These are phyloP conservation scores for Endoconidiophora polonica DNA, from an alignment of 2,329 filamentous ascomycete species.

Conservation along the genomic window DNA sequence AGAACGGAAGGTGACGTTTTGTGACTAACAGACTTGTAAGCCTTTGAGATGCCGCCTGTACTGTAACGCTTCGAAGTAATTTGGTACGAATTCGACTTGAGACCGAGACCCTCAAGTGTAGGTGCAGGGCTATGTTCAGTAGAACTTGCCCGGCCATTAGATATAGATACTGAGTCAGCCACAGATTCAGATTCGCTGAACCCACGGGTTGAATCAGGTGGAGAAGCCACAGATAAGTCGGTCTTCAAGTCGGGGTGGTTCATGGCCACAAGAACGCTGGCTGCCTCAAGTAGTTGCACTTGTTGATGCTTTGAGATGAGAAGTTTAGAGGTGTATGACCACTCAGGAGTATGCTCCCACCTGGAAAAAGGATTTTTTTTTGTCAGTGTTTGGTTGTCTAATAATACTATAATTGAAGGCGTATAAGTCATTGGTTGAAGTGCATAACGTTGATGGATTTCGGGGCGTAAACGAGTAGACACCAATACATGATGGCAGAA, in stretches of 20 bases:
- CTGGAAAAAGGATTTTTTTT: conserved; percentile 33
- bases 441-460: no score
- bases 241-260: conserved; percentile 30
- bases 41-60: conserved; percentile 49
- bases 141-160: conserved; percentile 68
- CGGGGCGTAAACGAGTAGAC: no score
- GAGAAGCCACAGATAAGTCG: conserved; percentile 38
- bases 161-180: conserved; percentile 68
- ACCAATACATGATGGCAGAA: not conserved
- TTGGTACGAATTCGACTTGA: conserved; percentile 33
- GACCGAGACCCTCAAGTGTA: conserved; percentile 45
- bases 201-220: conserved; percentile 48
- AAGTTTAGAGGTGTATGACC: conserved; percentile 91
- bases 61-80: conserved; percentile 41
- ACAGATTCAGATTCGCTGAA: conserved; percentile 68
- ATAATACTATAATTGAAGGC: no score
- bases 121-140: conserved; percentile 64
- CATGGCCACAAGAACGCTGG: conserved; percentile 91
- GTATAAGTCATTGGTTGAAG: no score
- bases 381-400: not conserved
- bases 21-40: conserved; percentile 49
- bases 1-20: conserved; percentile 35
- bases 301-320: conserved; percentile 99
- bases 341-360: conserved; percentile 98
- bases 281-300: conserved; percentile 90